These are phyloP conservation scores for Globisporangium okanoganense DNA, from an alignment of 352 stramenopile species.

Conservation along the genomic window DNA sequence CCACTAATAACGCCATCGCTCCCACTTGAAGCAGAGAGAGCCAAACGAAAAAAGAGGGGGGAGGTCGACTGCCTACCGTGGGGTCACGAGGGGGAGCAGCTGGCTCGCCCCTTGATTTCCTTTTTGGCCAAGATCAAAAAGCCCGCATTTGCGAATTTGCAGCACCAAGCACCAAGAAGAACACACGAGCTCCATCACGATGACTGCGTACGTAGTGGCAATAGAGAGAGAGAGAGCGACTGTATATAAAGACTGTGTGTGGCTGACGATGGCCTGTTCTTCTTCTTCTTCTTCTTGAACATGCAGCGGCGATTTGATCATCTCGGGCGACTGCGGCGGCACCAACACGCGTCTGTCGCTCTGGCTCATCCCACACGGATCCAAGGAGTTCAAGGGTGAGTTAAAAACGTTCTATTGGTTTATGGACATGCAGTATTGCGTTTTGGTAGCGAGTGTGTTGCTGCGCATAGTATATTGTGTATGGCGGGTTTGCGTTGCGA, in stretches of 20 bases:
- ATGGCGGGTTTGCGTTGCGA: background rate
- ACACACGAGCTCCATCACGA: background rate
- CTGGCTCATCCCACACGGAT: conserved; percentile 67
- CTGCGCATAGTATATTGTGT: conserved; percentile 10
- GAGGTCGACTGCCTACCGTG: background rate
- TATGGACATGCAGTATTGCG: background rate
- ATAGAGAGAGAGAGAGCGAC: no score
- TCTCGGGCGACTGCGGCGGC: conserved; percentile 94
- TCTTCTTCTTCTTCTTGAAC: no score
- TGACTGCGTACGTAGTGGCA: background rate
- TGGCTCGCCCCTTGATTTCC: background rate
- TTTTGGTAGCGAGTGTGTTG: background rate
- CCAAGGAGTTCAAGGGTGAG: conserved; percentile 52
- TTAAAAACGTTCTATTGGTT: background rate
- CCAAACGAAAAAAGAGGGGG: background rate
- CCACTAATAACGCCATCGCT: no score
- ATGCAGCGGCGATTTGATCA: conserved; percentile 68
- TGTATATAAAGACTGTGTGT: background rate
- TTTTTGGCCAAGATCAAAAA: background rate
- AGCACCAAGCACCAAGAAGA: background rate
- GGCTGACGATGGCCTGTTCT: background rate
- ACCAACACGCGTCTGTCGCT: conserved; percentile 96
- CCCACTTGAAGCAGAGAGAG: background rate
- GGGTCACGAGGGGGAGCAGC: background rate
- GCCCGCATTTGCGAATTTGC: conserved; percentile 5